These are phyloP conservation scores for Nemania sp. DNA, from an alignment of 2,329 filamentous ascomycete species.

Conservation along the genomic window DNA sequence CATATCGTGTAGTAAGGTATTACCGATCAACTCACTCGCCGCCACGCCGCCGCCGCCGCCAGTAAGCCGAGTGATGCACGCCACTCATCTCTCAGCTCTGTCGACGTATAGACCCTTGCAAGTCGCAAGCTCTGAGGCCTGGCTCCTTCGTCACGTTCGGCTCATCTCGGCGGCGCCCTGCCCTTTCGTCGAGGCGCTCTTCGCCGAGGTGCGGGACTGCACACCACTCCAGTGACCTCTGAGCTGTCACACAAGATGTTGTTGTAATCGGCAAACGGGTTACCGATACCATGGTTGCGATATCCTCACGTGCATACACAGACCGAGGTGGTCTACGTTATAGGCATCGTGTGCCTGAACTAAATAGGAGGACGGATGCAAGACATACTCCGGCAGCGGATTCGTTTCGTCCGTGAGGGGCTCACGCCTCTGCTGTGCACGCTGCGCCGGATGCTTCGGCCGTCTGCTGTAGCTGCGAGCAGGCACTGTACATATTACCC, in stretches of 20 bases:
- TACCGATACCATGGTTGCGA: constrained; percentile 21
- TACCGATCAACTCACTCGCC: too few species aligned
- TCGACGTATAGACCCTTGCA: too few species aligned
- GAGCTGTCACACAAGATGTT: not conserved
- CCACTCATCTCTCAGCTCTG: constrained; percentile 12
- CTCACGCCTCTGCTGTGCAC: not conserved
- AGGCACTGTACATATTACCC: too few species aligned
- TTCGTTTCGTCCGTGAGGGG: constrained; percentile 6
- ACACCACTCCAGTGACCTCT: not conserved
- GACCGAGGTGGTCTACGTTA: constrained; percentile 2
- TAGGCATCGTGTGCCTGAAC: not conserved
- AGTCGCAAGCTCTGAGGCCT: too few species aligned
- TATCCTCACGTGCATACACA: constrained; percentile 21
- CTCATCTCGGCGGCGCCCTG: not conserved
- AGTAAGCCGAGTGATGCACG: constrained; percentile 16
- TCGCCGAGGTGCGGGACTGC: constrained; percentile 5
- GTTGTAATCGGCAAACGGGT: constrained; percentile 20
- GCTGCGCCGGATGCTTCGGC: constrained; percentile 21
- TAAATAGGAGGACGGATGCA: not conserved
- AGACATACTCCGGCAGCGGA: constrained; percentile 10
- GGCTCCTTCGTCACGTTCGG: too few species aligned
- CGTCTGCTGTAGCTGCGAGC: not conserved
- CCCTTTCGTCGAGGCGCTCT: not conserved
- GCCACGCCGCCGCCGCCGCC: constrained; percentile 8
- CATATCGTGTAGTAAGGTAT: too few species aligned